A percentile compares a stretch with the other conserved stretches of the same genome.
Evolutionary conservation across 352 stramenopile genomes (phyloP).

Genomic region (Pythium sp.): DNA sequence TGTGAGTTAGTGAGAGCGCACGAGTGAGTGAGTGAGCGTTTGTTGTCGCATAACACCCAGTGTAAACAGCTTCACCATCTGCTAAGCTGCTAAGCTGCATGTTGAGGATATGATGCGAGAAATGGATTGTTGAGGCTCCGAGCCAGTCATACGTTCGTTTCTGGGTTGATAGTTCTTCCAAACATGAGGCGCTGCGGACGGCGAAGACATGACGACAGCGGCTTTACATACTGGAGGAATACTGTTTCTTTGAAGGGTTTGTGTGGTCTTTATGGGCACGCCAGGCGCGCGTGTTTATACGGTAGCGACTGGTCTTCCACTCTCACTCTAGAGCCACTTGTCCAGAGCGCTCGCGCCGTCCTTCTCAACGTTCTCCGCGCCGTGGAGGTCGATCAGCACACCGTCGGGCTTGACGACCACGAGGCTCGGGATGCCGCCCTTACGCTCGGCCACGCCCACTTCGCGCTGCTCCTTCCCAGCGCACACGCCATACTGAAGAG

Average conservation of each 20-base stretch:
- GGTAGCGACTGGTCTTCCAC: not conserved
- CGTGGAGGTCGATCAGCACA: conserved; percentile 66
- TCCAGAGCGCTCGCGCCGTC: conserved; percentile 42
- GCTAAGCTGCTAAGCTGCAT: not conserved
- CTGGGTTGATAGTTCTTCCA: not conserved
- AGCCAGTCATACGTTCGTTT: not conserved
- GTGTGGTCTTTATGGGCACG: not conserved
- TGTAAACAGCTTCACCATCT: not conserved
- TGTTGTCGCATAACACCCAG: not conserved
- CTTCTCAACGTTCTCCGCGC: conserved; percentile 55
- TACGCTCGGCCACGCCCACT: conserved; percentile 57
- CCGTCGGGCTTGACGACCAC: conserved; percentile 63
- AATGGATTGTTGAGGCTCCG: not conserved
- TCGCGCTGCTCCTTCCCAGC: conserved; percentile 55
- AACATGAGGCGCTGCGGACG: not conserved
- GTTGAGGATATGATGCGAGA: not conserved
- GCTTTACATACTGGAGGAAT: not conserved
- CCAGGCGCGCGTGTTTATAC: not conserved
- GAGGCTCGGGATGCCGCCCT: conserved; percentile 71
- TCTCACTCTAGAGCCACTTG: conserved; percentile 33
- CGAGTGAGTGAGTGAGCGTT: too few species aligned
- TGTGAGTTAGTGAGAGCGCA: not conserved
- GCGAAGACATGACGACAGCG: not conserved
- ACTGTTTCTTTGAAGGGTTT: not conserved
- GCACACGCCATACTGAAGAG: conserved; percentile 58